These are phyloP conservation scores for Stachybotrys chartarum DNA, from an alignment of 2,329 filamentous ascomycete species.

Conservation along the genomic window DNA sequence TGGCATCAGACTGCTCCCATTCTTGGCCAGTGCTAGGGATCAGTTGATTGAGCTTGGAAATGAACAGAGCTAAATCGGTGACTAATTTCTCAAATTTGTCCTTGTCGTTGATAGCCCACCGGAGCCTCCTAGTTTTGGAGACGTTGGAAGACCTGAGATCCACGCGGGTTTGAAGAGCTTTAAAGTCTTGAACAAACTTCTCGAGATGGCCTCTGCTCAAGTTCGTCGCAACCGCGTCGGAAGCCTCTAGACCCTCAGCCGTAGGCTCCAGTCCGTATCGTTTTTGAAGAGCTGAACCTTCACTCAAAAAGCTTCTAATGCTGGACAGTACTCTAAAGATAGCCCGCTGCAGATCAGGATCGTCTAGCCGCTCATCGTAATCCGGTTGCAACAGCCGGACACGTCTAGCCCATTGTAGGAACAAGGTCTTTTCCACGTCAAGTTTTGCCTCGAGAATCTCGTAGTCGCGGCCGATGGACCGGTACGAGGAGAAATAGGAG, in stretches of 20 bases:
- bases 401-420: background rate
- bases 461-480: background rate
- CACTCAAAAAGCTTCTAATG: background rate
- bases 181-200: background rate
- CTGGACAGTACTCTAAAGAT: background rate
- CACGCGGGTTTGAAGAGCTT: background rate
- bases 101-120: slow-evolving; percentile 3
- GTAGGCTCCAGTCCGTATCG: background rate
- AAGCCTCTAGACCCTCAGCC: background rate
- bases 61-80: background rate
- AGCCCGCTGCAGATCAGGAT: background rate
- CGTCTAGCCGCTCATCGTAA: background rate
- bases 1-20: background rate
- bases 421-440: background rate
- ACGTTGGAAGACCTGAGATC: background rate
- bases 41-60: background rate
- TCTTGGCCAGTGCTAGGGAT: background rate
- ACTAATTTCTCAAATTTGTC: slow-evolving; percentile 1
- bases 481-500: background rate
- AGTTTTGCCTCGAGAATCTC: background rate
- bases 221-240: background rate
- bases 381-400: background rate
- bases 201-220: background rate
- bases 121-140: background rate
- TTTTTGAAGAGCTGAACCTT: background rate